A percentile compares a stretch with the other conserved stretches of the same genome.
Conservation (phyloP, 768 basidiomycete species). For the Amanita fuliginea region DNA sequence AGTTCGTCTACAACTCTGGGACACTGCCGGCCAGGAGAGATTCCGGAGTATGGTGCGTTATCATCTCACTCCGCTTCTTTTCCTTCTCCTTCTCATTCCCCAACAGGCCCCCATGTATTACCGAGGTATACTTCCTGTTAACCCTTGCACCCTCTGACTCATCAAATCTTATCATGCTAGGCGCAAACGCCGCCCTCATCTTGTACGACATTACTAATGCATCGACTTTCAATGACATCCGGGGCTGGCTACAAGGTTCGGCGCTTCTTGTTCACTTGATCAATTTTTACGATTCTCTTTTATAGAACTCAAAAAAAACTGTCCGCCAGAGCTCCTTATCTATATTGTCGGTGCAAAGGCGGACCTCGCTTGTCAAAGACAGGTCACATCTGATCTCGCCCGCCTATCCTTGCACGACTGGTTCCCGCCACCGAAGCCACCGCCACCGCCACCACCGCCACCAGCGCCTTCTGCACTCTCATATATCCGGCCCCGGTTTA, state of each 20-base stretch:
- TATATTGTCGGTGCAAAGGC: conserved; percentile 95
- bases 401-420: conserved; percentile 77
- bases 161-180: conserved; percentile 23
- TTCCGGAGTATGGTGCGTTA: conserved; percentile 77
- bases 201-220: conserved; percentile 93
- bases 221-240: conserved; percentile 80
- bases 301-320: conserved; percentile 83
- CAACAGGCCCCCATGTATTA: conserved; percentile 90
- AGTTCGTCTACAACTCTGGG: conserved; percentile 84
- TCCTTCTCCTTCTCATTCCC: conserved; percentile 8
- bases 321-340: conserved; percentile 79
- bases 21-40: conserved; percentile 89
- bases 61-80: conserved; percentile 6
- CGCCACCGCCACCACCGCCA: conserved; percentile 52
- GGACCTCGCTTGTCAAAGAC: conserved; percentile 59
- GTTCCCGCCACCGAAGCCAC: conserved; percentile 75
- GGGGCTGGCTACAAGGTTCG: conserved; percentile 84
- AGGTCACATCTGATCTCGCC: conserved; percentile 74
- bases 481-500: conserved; percentile 71
- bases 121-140: conserved; percentile 34
- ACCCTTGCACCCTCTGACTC: conserved; percentile 3
- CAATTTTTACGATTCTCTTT: conserved; percentile 11
- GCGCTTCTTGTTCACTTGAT: conserved; percentile 10
- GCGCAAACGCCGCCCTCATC: conserved; percentile 87
- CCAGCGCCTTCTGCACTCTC: conserved; percentile 51